These are phyloP conservation scores for Rosa hybrid DNA, from an alignment of 331 rosid species.

Conservation along the genomic window DNA sequence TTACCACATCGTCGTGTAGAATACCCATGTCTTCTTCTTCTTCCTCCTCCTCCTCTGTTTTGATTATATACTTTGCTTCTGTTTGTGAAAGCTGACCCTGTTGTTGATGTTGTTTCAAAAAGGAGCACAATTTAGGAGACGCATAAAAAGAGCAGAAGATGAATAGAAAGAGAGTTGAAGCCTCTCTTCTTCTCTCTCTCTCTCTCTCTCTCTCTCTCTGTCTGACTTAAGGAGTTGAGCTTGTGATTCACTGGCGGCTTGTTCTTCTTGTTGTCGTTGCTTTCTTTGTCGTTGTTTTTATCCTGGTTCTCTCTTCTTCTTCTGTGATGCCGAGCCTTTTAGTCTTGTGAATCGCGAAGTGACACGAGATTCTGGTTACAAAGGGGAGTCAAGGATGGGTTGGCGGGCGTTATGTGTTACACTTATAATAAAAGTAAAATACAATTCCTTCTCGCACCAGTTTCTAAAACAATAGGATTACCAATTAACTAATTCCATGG, in stretches of 20 bases:
- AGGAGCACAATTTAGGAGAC: background rate
- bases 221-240: background rate
- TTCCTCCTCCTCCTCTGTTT: background rate
- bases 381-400: background rate
- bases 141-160: conserved; percentile 1
- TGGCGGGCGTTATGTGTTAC: background rate
- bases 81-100: background rate
- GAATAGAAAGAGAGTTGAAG: background rate
- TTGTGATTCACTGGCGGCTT: conserved; percentile 12
- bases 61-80: conserved; percentile 4
- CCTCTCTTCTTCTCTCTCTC: background rate
- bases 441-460: background rate
- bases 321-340: background rate
- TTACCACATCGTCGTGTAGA: conserved; percentile 73
- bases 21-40: conserved; percentile 61
- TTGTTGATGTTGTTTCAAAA: conserved; percentile 3
- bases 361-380: conserved; percentile 1
- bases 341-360: background rate
- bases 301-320: background rate
- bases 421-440: background rate
- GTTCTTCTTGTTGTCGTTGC: conserved; percentile 23
- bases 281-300: conserved; percentile 20
- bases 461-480: background rate
- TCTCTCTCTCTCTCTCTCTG: background rate
- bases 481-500: background rate